phyloP scores from a whole-genome alignment of 164 flowering plant genomes.

The Magnolia kwangsiensis region DNA sequence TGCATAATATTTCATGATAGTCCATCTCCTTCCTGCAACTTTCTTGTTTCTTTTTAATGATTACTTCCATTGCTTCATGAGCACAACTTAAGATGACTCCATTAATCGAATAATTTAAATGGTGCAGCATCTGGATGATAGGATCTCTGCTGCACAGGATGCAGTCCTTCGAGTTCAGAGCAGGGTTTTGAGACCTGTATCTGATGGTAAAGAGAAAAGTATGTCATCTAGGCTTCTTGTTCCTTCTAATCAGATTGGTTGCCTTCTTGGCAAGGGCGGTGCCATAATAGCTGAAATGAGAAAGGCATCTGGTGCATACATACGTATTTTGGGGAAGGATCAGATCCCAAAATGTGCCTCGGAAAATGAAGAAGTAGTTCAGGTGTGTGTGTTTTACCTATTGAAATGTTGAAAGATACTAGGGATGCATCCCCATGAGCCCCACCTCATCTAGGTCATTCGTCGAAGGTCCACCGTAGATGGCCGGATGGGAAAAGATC shows the following conservation, averaged over 20 bases:
- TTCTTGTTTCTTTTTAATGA: background rate
- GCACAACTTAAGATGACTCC: background rate
- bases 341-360: constrained; percentile 68
- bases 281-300: constrained; percentile 82
- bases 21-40: background rate
- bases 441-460: background rate
- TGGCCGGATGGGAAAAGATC: background rate
- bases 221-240: constrained; percentile 62
- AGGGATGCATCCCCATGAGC: background rate
- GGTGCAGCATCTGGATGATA: constrained; percentile 87
- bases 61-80: background rate
- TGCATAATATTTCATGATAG: background rate
- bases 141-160: constrained; percentile 80
- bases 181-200: constrained; percentile 54
- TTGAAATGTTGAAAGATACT: background rate
- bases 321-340: constrained; percentile 80
- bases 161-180: constrained; percentile 79
- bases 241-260: constrained; percentile 74
- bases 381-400: constrained; percentile 36
- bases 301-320: constrained; percentile 73
- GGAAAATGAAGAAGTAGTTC: constrained; percentile 86
- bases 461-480: background rate
- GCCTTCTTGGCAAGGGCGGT: constrained; percentile 93
- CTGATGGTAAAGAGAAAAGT: constrained; percentile 56
- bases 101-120: background rate